Percentiles rank a stretch among this genome's conserved stretches.
These are phyloP conservation scores for Hanseniaspora thailandica DNA, from an alignment of 805 yeast genomes.

Conservation along the genomic window DNA sequence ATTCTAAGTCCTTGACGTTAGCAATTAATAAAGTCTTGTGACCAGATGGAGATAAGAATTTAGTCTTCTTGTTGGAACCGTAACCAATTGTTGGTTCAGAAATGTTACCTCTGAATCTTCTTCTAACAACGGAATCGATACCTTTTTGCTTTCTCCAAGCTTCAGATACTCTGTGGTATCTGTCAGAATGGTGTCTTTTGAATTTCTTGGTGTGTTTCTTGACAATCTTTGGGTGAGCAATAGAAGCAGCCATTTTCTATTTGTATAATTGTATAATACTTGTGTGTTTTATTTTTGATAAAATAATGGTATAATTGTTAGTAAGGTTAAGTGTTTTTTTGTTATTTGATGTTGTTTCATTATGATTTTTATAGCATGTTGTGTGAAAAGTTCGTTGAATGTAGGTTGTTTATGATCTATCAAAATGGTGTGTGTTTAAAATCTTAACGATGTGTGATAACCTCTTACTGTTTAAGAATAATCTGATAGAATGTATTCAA, in stretches of 20 bases:
- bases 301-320: conserved; percentile 1
- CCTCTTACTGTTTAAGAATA: too few relatives aligned
- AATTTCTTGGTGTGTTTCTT: conserved; percentile 98
- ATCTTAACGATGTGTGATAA: too few relatives aligned
- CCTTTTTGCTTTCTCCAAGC: conserved; percentile 99
- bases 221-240: conserved; percentile 98
- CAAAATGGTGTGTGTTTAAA: too few relatives aligned
- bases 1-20: conserved; percentile 88
- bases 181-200: conserved; percentile 99
- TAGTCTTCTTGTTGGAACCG: conserved; percentile 99
- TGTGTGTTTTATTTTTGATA: background rate
- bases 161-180: conserved; percentile 95
- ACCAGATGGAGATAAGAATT: conserved; percentile 91
- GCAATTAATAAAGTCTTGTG: conserved; percentile 93
- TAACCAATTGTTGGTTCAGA: conserved; percentile 99
- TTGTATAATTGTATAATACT: background rate
- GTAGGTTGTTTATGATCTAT: too few relatives aligned
- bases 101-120: conserved; percentile 99
- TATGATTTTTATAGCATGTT: too few relatives aligned
- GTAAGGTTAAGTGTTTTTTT: background rate
- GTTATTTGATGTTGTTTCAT: too few relatives aligned
- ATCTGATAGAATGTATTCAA: too few relatives aligned
- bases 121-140: conserved; percentile 99
- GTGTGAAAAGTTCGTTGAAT: too few relatives aligned
- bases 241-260: conserved; percentile 80